These are phyloP conservation scores for Ustilago nuda DNA, from an alignment of 1,284 basidiomycete species.

Conservation along the genomic window DNA sequence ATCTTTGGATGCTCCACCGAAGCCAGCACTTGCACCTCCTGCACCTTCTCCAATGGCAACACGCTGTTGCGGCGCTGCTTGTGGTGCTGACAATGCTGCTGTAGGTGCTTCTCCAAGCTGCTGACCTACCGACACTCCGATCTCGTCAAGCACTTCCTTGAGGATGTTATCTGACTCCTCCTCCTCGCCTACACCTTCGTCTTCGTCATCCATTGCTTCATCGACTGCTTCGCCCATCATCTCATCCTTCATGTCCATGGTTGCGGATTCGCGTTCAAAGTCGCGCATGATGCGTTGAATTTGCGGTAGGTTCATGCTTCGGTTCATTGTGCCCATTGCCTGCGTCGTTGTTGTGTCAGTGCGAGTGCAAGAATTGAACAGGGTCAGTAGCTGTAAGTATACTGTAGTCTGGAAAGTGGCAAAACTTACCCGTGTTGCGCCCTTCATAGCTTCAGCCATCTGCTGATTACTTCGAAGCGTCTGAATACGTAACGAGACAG, in stretches of 20 bases:
- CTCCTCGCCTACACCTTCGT: slow-evolving; percentile 79
- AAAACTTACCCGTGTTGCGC: slow-evolving; percentile 82
- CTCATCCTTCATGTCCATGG: slow-evolving; percentile 99
- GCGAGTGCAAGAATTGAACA: neutral
- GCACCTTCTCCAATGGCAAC: slow-evolving; percentile 66
- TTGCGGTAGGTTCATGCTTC: slow-evolving; percentile 90
- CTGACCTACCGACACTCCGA: slow-evolving; percentile 91
- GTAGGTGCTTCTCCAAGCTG: slow-evolving; percentile 69
- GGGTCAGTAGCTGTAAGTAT: neutral
- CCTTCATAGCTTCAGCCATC: slow-evolving; percentile 99
- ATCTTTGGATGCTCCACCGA: slow-evolving; percentile 50
- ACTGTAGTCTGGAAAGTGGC: neutral
- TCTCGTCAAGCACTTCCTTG: slow-evolving; percentile 96
- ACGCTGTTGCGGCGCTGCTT: slow-evolving; percentile 48
- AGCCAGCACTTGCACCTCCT: slow-evolving; percentile 25
- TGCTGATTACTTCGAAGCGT: slow-evolving; percentile 95
- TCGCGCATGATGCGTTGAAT: slow-evolving; percentile 98
- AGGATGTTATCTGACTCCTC: slow-evolving; percentile 96
- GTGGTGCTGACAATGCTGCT: slow-evolving; percentile 48
- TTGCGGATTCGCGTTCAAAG: slow-evolving; percentile 94
- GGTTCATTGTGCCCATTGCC: slow-evolving; percentile 99
- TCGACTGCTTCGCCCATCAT: slow-evolving; percentile 99
- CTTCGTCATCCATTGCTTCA: slow-evolving; percentile 95
- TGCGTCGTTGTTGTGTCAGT: slow-evolving; percentile 3
- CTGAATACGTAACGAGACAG: slow-evolving; percentile 94